Evolutionary conservation across 1,284 basidiomycete species (phyloP), one percentile per base, ranked within the genome.

Genomic region (Cutaneotrichosporon dermatis): DNA sequence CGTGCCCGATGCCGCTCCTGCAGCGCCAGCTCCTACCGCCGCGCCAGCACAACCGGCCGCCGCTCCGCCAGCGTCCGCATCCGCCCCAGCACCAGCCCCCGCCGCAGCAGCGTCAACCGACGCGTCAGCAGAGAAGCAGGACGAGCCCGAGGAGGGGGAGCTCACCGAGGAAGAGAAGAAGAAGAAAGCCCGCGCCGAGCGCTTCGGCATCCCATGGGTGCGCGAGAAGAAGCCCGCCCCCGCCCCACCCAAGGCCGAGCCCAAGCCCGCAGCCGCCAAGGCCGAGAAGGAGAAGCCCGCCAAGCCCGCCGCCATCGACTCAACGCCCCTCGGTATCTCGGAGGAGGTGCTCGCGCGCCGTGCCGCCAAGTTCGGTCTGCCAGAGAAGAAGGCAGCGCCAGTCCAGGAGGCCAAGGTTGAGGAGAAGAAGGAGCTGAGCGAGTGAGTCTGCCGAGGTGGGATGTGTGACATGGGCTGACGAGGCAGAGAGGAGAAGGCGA

Each of bases 171-270:
- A 77, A 57, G 68, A 76, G 68, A 66, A 71, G 69, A 72, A 71
- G 11, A 66, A 70, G 59, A 75, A 75, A 61, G 70, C 71, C 4
- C 72, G 79, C 36, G 74, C 74, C 2, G 77, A 75, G 48, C 66
- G 75, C 56, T 80, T 80, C 60, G 77, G 78, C 6, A 59, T 74
- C 46, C 66, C 72, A 4, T 73, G 71, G 66, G 69, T 71, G 62
- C 70, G 69, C 2, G 37, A 55, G 11, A 63, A 58, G 35, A 56
- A 64, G 39, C 43, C 66, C 4, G 54, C 56, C 25, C 25, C 25
- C 25, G 25, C 25, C 3, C 25, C 25, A 25, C 25, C 25, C 25
- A 25, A 25, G 25, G 25, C 25, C 37, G 42, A 54, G 12, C 16
- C 57, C 13, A 48, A 51, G 4, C 34, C 62, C 8, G 51, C 60